Conservation (phyloP, 306 rosid genomes). For the Comarum palustre region DNA sequence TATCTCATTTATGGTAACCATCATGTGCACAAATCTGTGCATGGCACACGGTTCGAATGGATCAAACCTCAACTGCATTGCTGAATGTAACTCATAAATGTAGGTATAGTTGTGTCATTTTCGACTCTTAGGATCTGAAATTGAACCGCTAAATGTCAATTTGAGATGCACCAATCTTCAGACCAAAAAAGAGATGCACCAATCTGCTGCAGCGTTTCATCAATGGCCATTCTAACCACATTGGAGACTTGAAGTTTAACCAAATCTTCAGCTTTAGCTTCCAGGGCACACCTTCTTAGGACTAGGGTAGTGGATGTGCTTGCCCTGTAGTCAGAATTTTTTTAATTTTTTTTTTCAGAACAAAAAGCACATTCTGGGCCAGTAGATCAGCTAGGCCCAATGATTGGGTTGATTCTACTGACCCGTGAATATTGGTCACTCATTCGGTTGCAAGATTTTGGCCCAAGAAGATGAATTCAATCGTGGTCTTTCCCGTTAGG, state of each 20-base stretch:
- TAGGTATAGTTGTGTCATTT: conserved; percentile 1
- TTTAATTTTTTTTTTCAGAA: too few relatives aligned
- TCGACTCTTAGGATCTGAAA: neutral
- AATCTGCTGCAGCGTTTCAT: neutral
- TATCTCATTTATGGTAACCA: neutral
- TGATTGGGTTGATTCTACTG: neutral
- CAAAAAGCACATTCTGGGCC: too few relatives aligned
- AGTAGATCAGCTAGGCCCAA: too few relatives aligned
- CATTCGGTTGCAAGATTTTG: too few relatives aligned
- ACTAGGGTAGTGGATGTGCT: too few relatives aligned
- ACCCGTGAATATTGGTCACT: neutral
- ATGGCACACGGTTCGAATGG: conserved; percentile 4
- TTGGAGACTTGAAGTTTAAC: neutral
- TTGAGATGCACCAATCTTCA: neutral
- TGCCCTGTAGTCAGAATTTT: neutral
- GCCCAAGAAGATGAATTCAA: too few relatives aligned
- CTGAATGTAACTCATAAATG: neutral
- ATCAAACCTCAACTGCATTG: neutral
- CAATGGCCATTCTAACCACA: neutral
- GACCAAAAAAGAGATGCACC: too few relatives aligned
- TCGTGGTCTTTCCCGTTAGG: too few relatives aligned
- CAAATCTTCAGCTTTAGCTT: neutral
- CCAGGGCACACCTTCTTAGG: conserved; percentile 15
- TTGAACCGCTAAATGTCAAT: neutral
- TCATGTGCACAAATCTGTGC: neutral